Evolutionary conservation across 352 stramenopile species (phyloP), one percentile per base, ranked within the genome.

Genomic region (Pythium biforme): DNA sequence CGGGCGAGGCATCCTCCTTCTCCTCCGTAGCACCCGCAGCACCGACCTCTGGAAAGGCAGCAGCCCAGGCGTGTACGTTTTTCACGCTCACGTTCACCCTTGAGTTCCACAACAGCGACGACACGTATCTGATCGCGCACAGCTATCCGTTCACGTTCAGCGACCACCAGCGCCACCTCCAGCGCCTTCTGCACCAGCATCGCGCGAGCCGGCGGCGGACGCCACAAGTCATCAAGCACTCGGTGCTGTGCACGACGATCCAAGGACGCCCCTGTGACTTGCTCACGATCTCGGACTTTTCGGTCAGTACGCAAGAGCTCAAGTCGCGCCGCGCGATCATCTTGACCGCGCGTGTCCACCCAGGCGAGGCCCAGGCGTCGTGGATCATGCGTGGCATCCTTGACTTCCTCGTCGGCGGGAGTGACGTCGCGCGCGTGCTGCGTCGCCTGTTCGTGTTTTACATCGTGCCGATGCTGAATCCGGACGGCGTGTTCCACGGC

Each of bases 321-420:
- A 60, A 71, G 22, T 31, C 41, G 2, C 66, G 81, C 5, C 72
- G 67, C 43, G 71, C 76, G 22, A 70, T 97, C 23, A 73, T 97
- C 8, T 73, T 98, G 12, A 96, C 84, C 0, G 88, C 89, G 9
- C 81, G 92, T 0, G 92, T 98, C 1, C 92, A 97, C 66, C 92
- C 91, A 12, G 94, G 94, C 27, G 94, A 98, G 62, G 71, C 82
- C 1, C 90, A 97, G 63, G 81, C 93, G 2, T 97, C 85, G 23
- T 98, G 90, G 92, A 96, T 98, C 79, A 97, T 98, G 94, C 83
- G 88, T 3, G 94, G 94, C 2, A 69, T 92, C 17, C 77, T 98
- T 17, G 90, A 98, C 46, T 98, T 97, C 31, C 62, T 98, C 7
- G 70, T 93, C 0, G 79, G 87, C 12, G 72, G 84, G 26, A 82